A percentile compares a stretch with the other conserved stretches of the same genome.
phyloP scores from a whole-genome alignment of 768 basidiomycete genomes.

The Auriscalpium orientale region DNA sequence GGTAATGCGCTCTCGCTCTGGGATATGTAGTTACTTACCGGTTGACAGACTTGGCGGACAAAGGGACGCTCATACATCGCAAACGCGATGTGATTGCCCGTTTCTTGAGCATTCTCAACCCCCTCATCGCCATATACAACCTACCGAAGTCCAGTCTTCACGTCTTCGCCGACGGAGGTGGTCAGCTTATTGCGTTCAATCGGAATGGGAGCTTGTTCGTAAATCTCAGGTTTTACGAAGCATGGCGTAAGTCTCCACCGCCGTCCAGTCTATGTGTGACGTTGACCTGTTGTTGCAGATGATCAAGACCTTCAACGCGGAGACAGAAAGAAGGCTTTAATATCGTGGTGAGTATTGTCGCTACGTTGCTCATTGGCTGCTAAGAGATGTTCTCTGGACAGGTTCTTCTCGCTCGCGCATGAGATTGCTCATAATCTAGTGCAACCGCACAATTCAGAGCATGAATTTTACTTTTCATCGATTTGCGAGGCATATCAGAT shows the following conservation, averaged over 20 bases:
- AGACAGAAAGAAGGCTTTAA: conserved; percentile 52
- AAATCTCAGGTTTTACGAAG: conserved; percentile 78
- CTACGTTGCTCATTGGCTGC: neutral
- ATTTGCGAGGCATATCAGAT: conserved; percentile 67
- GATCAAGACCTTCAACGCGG: conserved; percentile 57
- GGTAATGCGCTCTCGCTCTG: neutral
- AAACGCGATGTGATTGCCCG: conserved; percentile 57
- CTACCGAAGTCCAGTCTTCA: conserved; percentile 71
- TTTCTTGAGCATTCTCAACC: conserved; percentile 63
- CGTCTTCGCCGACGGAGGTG: conserved; percentile 77
- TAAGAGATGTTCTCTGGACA: conserved; percentile 19
- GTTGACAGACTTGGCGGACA: conserved; percentile 47
- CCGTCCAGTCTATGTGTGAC: neutral
- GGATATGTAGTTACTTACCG: neutral
- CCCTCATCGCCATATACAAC: conserved; percentile 63
- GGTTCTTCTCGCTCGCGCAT: conserved; percentile 90
- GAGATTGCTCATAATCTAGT: conserved; percentile 92
- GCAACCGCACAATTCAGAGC: conserved; percentile 80
- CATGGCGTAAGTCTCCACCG: conserved; percentile 65
- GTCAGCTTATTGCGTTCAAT: conserved; percentile 91
- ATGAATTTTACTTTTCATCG: conserved; percentile 91
- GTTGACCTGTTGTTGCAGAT: conserved; percentile 36
- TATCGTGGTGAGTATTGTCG: conserved; percentile 56
- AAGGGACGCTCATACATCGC: conserved; percentile 37
- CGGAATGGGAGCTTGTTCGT: conserved; percentile 81